A percentile compares a stretch with the other conserved stretches of the same genome.
These are phyloP conservation scores for Pleoardoris graminearum DNA, from an alignment of 2,329 filamentous ascomycete species.

Conservation along the genomic window DNA sequence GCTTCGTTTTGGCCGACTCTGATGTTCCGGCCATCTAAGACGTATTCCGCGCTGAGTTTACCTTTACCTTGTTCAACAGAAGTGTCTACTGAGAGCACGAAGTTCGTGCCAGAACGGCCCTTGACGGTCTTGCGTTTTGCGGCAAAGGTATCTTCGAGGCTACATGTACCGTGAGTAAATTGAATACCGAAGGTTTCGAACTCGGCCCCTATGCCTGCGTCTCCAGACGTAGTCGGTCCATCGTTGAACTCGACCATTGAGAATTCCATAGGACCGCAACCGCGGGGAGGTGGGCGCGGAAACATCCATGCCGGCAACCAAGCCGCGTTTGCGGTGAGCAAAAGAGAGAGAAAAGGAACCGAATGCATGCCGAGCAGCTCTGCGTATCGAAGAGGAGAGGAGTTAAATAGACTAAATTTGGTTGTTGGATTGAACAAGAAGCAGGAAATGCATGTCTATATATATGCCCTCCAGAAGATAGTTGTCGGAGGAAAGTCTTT, in stretches of 20 bases:
- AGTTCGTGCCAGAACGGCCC: slow-evolving; percentile 18
- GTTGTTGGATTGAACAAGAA: slow-evolving; percentile 7
- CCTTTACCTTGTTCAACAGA: slow-evolving; percentile 15
- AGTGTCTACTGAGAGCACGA: slow-evolving; percentile 21
- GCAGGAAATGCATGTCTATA: slow-evolving; percentile 8
- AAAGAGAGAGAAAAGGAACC: slow-evolving; percentile 11
- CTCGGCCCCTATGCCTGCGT: slow-evolving; percentile 15
- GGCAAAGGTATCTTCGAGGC: slow-evolving; percentile 12
- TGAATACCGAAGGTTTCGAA: slow-evolving; percentile 13
- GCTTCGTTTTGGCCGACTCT: slow-evolving; percentile 17
- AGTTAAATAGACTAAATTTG: slow-evolving; percentile 4
- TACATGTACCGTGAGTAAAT: slow-evolving; percentile 15
- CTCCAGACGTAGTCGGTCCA: slow-evolving; percentile 13
- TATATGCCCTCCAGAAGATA: slow-evolving; percentile 9
- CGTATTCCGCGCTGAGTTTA: slow-evolving; percentile 27
- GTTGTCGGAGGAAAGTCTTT: not conserved
- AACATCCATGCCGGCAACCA: not conserved
- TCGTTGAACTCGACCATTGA: slow-evolving; percentile 9
- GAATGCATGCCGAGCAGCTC: slow-evolving; percentile 10
- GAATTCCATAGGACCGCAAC: slow-evolving; percentile 7
- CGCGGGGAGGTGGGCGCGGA: slow-evolving; percentile 4
- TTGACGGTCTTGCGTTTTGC: slow-evolving; percentile 14
- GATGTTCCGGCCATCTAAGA: slow-evolving; percentile 25
- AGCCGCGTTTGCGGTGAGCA: slow-evolving; percentile 11
- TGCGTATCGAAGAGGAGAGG: slow-evolving; percentile 8